These are phyloP conservation scores for Glycine latifolia DNA, from an alignment of 306 rosid species.

Conservation along the genomic window DNA sequence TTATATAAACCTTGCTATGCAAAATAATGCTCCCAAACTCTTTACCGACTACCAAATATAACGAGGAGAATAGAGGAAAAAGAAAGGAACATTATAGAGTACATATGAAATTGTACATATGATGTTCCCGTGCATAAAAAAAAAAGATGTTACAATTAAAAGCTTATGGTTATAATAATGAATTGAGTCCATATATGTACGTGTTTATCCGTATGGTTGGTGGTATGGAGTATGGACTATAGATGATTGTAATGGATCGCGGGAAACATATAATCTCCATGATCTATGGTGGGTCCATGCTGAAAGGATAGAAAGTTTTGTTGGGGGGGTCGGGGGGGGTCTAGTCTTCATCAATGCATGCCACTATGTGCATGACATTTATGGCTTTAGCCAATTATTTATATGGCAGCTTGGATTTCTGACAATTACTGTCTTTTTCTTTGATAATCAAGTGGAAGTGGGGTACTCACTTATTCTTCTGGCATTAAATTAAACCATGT, in stretches of 20 bases:
- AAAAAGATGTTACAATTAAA: not conserved
- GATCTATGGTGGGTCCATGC: constrained; percentile 40
- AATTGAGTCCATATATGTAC: not conserved
- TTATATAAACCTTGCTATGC: too few relatives aligned
- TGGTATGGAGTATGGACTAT: not conserved
- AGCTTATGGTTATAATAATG: not conserved
- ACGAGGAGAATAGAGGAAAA: not conserved
- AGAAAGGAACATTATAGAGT: too few relatives aligned
- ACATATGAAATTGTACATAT: not conserved
- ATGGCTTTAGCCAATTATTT: not conserved
- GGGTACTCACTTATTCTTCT: constrained; percentile 18
- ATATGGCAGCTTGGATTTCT: not conserved
- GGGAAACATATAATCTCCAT: constrained; percentile 18
- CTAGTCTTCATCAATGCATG: constrained; percentile 43
- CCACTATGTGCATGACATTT: constrained; percentile 59
- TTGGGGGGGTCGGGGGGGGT: not conserved
- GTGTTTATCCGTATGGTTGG: constrained; percentile 13
- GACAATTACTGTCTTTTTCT: constrained; percentile 9
- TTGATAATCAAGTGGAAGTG: not conserved
- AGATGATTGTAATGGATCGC: constrained; percentile 18
- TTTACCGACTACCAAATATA: not conserved
- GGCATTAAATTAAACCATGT: not conserved
- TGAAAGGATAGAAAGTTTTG: not conserved
- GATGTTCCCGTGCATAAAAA: not conserved
- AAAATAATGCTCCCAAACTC: too few relatives aligned